These are phyloP conservation scores for Yamadazyma dushanensis DNA, from an alignment of 1,139 yeast species.

Conservation along the genomic window DNA sequence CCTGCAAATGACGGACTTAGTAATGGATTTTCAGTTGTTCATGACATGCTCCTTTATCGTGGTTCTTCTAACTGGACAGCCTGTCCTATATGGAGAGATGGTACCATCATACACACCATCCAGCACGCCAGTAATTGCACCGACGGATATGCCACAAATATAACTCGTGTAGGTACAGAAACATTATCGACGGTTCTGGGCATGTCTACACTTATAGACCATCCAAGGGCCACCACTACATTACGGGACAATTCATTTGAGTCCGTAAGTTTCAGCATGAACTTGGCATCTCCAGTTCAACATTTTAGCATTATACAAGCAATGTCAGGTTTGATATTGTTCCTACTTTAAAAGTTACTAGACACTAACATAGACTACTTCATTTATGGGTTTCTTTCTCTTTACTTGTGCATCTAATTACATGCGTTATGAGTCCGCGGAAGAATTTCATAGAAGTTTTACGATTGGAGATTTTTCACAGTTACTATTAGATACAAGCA, in stretches of 20 bases:
- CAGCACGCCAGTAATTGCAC: slow-evolving; percentile 8
- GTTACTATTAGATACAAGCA: not conserved
- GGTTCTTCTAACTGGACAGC: slow-evolving; percentile 10
- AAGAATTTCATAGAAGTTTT: slow-evolving; percentile 12
- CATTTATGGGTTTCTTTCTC: no score
- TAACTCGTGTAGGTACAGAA: slow-evolving; percentile 6
- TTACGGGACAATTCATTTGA: slow-evolving; percentile 11
- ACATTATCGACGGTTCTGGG: not conserved
- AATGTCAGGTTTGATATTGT: not conserved
- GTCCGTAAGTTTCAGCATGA: slow-evolving; percentile 2
- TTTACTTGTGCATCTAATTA: no score
- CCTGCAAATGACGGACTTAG: slow-evolving; percentile 3
- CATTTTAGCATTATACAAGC: slow-evolving; percentile 4
- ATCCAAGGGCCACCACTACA: slow-evolving; percentile 4
- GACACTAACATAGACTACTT: not conserved
- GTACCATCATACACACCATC: slow-evolving; percentile 6
- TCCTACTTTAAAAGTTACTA: not conserved
- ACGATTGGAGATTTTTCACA: slow-evolving; percentile 5
- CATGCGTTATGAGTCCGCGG: slow-evolving; percentile 9
- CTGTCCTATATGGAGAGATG: slow-evolving; percentile 10
- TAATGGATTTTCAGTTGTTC: slow-evolving; percentile 8
- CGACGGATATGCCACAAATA: slow-evolving; percentile 7
- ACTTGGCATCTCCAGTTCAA: not conserved
- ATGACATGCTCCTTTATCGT: slow-evolving; percentile 9
- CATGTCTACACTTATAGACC: slow-evolving; percentile 1